Percentiles rank a stretch among this genome's conserved stretches.
Evolutionary conservation across 176 grass and related monocot genomes (phyloP).

Genomic region (Cocos nucifera): DNA sequence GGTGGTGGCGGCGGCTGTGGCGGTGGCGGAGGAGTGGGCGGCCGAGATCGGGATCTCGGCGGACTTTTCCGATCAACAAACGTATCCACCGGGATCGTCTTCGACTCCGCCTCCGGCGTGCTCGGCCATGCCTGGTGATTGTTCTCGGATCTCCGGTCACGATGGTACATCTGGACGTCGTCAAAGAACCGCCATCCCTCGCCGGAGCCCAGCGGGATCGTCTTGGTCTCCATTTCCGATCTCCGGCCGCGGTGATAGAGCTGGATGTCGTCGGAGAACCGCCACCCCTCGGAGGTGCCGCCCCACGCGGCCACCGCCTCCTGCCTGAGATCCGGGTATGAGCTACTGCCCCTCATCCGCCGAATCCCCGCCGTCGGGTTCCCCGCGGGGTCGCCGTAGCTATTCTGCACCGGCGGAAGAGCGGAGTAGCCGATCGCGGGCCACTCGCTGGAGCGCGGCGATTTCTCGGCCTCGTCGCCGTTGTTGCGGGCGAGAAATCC

Average conservation of each 20-base stretch:
- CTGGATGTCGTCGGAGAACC: conserved; percentile 59
- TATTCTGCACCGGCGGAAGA: conserved; percentile 3
- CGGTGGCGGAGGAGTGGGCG: neutral
- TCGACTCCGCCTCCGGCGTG: conserved; percentile 9
- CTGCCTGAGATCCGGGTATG: conserved; percentile 64
- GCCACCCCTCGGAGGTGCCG: conserved; percentile 30
- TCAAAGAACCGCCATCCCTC: neutral
- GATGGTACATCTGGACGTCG: neutral
- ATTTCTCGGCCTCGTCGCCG: neutral
- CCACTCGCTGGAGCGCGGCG: conserved; percentile 13
- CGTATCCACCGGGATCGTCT: conserved; percentile 55
- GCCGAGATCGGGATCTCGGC: conserved; percentile 14
- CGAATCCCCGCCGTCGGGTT: conserved; percentile 26
- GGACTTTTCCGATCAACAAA: conserved; percentile 29
- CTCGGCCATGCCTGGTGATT: too few relatives aligned
- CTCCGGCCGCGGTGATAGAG: conserved; percentile 35
- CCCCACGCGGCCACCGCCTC: conserved; percentile 46
- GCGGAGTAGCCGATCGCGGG: conserved; percentile 8
- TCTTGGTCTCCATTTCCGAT: conserved; percentile 3
- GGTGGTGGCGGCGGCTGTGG: neutral
- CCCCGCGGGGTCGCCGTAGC: neutral
- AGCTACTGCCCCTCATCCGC: conserved; percentile 80
- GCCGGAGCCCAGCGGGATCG: too few relatives aligned
- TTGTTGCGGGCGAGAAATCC: conserved; percentile 53
- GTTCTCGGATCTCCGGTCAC: too few relatives aligned